A percentile compares a stretch with the other conserved stretches of the same genome.
Conservation (phyloP, 805 yeast genomes). For the Saccharomyces eubayanus region DNA sequence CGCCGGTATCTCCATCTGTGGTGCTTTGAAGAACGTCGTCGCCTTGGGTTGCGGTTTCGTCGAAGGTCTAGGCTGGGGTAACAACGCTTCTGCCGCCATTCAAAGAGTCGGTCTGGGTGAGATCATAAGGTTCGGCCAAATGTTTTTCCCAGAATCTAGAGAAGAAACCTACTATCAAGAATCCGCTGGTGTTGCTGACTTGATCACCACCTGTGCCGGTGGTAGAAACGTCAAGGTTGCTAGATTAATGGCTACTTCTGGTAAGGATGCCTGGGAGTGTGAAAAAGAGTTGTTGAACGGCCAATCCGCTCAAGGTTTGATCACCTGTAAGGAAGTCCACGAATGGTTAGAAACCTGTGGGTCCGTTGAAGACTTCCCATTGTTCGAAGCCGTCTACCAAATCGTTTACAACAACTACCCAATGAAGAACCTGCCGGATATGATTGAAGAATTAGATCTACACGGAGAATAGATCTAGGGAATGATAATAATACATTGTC, state of each 20-base stretch:
- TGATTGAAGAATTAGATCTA: slow-evolving; percentile 43
- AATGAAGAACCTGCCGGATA: slow-evolving; percentile 66
- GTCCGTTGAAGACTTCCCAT: slow-evolving; percentile 63
- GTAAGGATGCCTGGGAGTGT: slow-evolving; percentile 67
- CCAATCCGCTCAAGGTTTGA: slow-evolving; percentile 92
- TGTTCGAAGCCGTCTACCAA: slow-evolving; percentile 58
- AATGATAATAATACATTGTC: neutral
- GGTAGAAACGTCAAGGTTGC: slow-evolving; percentile 96
- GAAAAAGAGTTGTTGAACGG: slow-evolving; percentile 87
- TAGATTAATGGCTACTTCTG: slow-evolving; percentile 70
- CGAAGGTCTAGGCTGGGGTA: slow-evolving; percentile 98
- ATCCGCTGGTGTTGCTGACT: slow-evolving; percentile 95
- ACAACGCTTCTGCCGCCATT: slow-evolving; percentile 94
- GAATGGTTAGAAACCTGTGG: slow-evolving; percentile 52
- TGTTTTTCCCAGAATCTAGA: slow-evolving; percentile 67
- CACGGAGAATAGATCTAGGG: neutral
- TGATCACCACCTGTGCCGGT: slow-evolving; percentile 95
- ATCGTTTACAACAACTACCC: slow-evolving; percentile 69
- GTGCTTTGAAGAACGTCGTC: slow-evolving; percentile 93
- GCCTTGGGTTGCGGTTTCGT: slow-evolving; percentile 97
- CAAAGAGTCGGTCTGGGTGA: slow-evolving; percentile 94
- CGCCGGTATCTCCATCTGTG: slow-evolving; percentile 92
- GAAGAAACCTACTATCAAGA: slow-evolving; percentile 84
- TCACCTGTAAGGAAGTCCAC: slow-evolving; percentile 86
- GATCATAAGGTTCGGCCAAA: slow-evolving; percentile 75